Base-by-base conservation (phyloP, 352 stramenopile genomes). In the Phytophthora pini region DNA sequence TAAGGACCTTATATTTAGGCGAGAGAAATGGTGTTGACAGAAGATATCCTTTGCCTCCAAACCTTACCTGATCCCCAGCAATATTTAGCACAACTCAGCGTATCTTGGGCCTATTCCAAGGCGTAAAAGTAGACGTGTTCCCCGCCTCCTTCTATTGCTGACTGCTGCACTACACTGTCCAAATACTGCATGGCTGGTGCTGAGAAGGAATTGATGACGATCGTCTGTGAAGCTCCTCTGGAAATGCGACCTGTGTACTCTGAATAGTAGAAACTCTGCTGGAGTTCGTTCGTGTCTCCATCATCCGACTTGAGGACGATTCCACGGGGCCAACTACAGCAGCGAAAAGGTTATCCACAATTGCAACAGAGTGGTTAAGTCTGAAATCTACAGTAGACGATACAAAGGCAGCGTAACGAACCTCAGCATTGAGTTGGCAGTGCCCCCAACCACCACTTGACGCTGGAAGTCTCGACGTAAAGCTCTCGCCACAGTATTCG, bases 161-260 rank as follows among this genome's bases (percentile, higher is more conserved):
- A 68, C 20, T 72, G 65, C 26, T 77, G 72, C 15, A 92, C 69
- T 13, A 82, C n/a, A 22, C 72, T 69, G 51, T 93, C 81, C n/a
- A 93, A 48, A 45, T 78, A 74, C 13, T 82, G 70, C 77, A 93
- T 87, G 4, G 40, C 73, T n/a, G 83, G 66, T 5, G 78, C 60
- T 0, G 15, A 47, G 6, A 93, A 61, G n/a, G 81, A 77, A 48
- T 88, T 71, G 17, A 93, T 52, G 11, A 92, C 4, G 12, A 77
- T 17, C 0, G 40, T 53, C 11, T 76, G 59, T 0, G 55, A 8
- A 1, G 36, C 22, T 11, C 78, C 77, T 45, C 66, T 70, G 12
- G 65, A 76, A 41, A 93, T 82, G 2, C 85, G 81, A 3, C 85
- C 82, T 0, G 76, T 79, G 64, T 92, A 93, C 51, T 93, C 85